Base-by-base conservation (phyloP, 2,329 filamentous ascomycete genomes). In the Colletotrichum agaves region DNA sequence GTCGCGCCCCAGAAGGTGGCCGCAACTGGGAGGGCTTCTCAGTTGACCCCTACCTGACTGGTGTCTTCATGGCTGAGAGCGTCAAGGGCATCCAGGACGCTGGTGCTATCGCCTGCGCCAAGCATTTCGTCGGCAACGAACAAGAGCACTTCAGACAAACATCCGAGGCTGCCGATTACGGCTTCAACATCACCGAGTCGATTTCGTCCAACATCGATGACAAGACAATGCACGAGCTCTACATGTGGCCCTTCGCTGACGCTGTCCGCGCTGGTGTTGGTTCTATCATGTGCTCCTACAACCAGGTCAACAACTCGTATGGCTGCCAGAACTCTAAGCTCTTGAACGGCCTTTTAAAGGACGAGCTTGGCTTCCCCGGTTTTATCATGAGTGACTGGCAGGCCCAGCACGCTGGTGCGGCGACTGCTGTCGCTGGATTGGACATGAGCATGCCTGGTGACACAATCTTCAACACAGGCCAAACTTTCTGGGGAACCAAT, bases 391-490 rank as follows among this genome's bases (percentile, higher is more conserved):
- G 86, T n/a, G 93, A 97, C 76, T 96, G 92, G 91, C 82, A 87
- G 71, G 93, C 91, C 4, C 39, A 57, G 73, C 91, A 94, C 73
- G 83, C 88, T 3, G 91, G 91, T 70, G 89, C 87, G 5, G 82
- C 88, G 27, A 87, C 85, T 39, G 90, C 92, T 3, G 82, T 88
- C 41, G 91, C 92, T 21, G 93, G 93, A 43, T 82, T 96, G 23
- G 93, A 97, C 77, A 94, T 96, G 92, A 86, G 86, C n/a, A 96
- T 96, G 93, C 92, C 92, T 1, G 93, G 93, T 61, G 95, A 98
- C 75, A 91, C 91, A 1, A 71, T 80, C 19, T 97, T 98, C 81
- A 88, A 91, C 78, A 88, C 86, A 4, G 92, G 92, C 6, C 78
- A 80, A 57, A 91, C 90, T 17, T 97, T 85, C 83, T 97, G 92